A percentile compares a stretch with the other conserved stretches of the same genome.
These are phyloP conservation scores for Chlamydomonas reinhardtii DNA, from an alignment of 163 green algal genomes.

Conservation along the genomic window DNA sequence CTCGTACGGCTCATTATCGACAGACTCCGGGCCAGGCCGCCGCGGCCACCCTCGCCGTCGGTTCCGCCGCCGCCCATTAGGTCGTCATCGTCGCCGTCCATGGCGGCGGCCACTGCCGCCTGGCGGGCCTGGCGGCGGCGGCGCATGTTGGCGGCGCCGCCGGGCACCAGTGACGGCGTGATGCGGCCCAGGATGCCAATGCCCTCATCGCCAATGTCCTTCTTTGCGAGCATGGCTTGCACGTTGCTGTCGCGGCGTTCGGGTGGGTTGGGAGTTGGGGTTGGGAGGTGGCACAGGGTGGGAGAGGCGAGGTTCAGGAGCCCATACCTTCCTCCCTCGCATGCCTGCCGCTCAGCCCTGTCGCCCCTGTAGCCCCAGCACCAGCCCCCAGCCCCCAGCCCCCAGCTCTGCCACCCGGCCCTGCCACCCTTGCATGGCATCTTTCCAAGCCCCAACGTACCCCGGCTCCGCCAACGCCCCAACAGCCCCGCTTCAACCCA, in stretches of 20 bases:
- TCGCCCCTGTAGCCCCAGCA: too few species aligned
- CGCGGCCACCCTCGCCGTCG: neutral
- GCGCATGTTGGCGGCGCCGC: conserved; percentile 6
- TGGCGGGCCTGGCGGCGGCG: conserved; percentile 5
- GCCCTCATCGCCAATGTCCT: conserved; percentile 1
- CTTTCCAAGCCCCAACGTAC: too few species aligned
- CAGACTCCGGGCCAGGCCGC: neutral
- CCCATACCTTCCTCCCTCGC: too few species aligned
- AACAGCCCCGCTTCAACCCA: too few species aligned
- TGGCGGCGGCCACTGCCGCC: neutral
- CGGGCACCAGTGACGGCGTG: neutral
- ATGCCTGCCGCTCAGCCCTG: too few species aligned
- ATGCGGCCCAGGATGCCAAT: conserved; percentile 1
- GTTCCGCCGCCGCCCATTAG: neutral
- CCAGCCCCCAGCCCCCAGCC: too few species aligned
- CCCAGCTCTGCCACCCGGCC: too few species aligned
- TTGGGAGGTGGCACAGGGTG: neutral
- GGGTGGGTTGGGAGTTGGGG: too few species aligned
- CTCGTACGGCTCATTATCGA: neutral
- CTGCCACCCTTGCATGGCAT: too few species aligned
- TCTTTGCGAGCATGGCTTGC: conserved; percentile 29
- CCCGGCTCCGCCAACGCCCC: too few species aligned
- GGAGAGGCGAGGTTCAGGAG: too few species aligned
- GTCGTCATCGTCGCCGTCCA: neutral
- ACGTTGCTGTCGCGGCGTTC: conserved; percentile 27